Conservation (phyloP, 208 protist species). For the Herpetomonas tarakana region DNA sequence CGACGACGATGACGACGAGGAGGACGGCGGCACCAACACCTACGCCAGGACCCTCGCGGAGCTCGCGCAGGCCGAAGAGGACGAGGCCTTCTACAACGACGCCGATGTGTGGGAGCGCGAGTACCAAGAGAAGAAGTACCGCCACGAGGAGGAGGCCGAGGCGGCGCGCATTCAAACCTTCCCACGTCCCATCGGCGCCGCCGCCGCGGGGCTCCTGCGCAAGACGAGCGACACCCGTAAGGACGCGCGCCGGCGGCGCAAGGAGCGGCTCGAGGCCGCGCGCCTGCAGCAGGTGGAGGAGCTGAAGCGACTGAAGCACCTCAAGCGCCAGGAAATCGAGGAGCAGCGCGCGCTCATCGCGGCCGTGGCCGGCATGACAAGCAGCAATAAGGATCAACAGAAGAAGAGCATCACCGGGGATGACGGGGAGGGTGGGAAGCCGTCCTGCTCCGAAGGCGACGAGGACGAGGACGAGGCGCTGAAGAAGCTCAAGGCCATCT, state of each 20-base stretch:
- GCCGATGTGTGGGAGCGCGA: slow-evolving; percentile 81
- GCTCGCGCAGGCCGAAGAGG: slow-evolving; percentile 74
- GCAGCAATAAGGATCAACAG: slow-evolving; percentile 8
- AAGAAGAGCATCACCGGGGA: slow-evolving; percentile 12
- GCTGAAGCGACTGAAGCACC: slow-evolving; percentile 86
- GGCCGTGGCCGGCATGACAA: slow-evolving; percentile 55
- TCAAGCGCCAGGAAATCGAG: slow-evolving; percentile 89
- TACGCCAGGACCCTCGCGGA: slow-evolving; percentile 51
- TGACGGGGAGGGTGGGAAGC: neutral
- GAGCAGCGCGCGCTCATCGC: slow-evolving; percentile 79
- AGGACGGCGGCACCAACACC: slow-evolving; percentile 19
- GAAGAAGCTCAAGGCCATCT: slow-evolving; percentile 54
- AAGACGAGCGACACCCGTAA: slow-evolving; percentile 70
- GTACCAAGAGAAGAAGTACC: slow-evolving; percentile 85
- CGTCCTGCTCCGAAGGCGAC: slow-evolving; percentile 16
- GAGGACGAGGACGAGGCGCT: slow-evolving; percentile 54
- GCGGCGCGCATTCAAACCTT: slow-evolving; percentile 66
- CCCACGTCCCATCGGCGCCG: slow-evolving; percentile 71
- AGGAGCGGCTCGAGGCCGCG: slow-evolving; percentile 62
- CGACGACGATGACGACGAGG: slow-evolving; percentile 26
- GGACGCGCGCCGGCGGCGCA: slow-evolving; percentile 73
- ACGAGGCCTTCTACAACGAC: slow-evolving; percentile 82
- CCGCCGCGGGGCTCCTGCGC: slow-evolving; percentile 66
- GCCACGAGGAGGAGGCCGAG: slow-evolving; percentile 68
- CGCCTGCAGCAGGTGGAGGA: slow-evolving; percentile 74